Evolutionary conservation across 2,329 filamentous ascomycete genomes (phyloP), one percentile per base, ranked within the genome.

Genomic region (Fusarium sp.): DNA sequence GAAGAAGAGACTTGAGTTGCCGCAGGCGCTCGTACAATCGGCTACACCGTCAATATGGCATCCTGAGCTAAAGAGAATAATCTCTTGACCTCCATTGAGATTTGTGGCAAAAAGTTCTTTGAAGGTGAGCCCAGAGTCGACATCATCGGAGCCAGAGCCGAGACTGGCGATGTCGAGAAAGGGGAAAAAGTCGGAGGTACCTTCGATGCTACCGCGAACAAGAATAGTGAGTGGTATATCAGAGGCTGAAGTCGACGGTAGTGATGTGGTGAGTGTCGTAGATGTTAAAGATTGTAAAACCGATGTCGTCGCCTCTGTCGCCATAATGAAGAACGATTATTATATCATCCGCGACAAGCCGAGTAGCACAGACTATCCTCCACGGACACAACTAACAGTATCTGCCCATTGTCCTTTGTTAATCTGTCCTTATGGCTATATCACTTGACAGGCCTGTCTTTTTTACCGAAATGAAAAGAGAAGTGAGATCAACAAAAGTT

Each of bases 141-240:
- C 65, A 44, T 66, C 62, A 44, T 77, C 68, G 39, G 70, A 68
- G 27, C 66, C 68, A n/a, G 71, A 67, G 46, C 71, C 71, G 44
- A 79, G 70, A 53, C 66, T 65, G 35, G 72, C 75, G 33, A 80
- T 75, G 63, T 80, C 78, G 51, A 77, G 64, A 43, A 80, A 80
- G 22, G 78, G 78, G 56, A 76, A 80, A 68, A 80, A 80, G 69
- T 78, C 75, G 1, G 73, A 73, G 6, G 75, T 76, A 56, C 76
- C 77, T 20, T 75, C 74, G 15, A 79, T 73, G 55, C 65, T 69
- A 47, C 66, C 48, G 33, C 70, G 72, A 52, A 79, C 58, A 43
- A 77, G 63, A 35, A 79, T 65, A 13, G 65, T 72, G 19, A 79
- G 72, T 6, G 76, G 69, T 8, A 68, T 71, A 8, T 72, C 64